Base-by-base conservation (phyloP, 768 basidiomycete species). In the Mrakia frigida region DNA sequence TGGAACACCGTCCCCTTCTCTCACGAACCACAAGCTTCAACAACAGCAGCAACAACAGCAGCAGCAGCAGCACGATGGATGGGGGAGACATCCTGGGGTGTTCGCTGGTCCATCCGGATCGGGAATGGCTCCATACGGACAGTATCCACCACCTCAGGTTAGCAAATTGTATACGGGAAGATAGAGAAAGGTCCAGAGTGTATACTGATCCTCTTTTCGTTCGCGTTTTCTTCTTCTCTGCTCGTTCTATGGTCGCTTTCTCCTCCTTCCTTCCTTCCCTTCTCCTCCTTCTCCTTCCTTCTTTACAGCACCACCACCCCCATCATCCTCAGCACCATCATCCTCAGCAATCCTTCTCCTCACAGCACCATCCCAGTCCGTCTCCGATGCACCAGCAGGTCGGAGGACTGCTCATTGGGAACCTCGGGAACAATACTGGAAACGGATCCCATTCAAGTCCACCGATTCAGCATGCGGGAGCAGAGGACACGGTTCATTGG, bases 401-500 rank as follows among this genome's bases (percentile, higher is more conserved):
- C 83, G 83, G 92, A 72, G 87, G 90, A 46, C 91, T 91, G 68
- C 63, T 75, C 21, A 71, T 79, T 80, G 92, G 89, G 81, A 88
- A 91, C 25, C 91, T 91, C 35, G 92, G 37, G 25, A 56, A 46
- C 31, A 50, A n/a, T 35, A 35, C 41, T 39, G 73, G 73, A 59
- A 74, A 74, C 63, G 52, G 71, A 33, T 71, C 76, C 14, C 76
- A 77, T 25, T 70, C 70, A 14, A 73, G 70, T 46, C 80, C 90
- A 88, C 79, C 77, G 31, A 75, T 79, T 28, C 81, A 79, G 50
- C 69, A 63, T 23, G 74, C 71, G n/a, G 74, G 79, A 52, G 75
- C 74, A 35, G 76, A 79, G 37, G 89, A 93, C 80, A 89, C 89
- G 28, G 88, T 89, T 3, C 92, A 93, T 78, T 97, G 94, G 94